A percentile compares a stretch with the other conserved stretches of the same genome.
These are phyloP conservation scores for Leersia perrieri DNA, from an alignment of 176 grass and related monocot genomes.

Conservation along the genomic window DNA sequence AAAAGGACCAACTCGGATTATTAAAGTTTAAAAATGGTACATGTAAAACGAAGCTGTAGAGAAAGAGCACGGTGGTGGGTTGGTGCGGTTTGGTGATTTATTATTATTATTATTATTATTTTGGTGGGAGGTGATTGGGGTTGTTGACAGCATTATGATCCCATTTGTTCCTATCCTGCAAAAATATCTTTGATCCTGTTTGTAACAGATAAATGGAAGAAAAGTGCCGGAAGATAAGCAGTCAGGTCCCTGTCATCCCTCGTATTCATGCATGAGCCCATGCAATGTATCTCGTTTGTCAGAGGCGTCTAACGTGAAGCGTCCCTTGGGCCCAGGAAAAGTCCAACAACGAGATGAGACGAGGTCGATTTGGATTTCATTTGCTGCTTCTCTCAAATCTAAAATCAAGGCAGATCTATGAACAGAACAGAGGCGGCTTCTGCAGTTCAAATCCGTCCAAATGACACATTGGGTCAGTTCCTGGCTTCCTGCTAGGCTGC, in stretches of 20 bases:
- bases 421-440: neutral
- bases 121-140: neutral
- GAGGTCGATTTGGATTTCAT: neutral
- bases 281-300: no score
- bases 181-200: neutral
- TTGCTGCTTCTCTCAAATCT: neutral
- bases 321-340: conserved; percentile 27
- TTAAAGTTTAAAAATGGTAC: no score
- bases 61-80: neutral
- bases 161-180: neutral
- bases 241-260: neutral
- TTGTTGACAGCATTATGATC: neutral
- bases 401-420: no score
- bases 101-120: no score
- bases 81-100: neutral
- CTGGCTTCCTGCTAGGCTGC: no score
- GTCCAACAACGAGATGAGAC: conserved; percentile 1
- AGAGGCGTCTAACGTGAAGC: neutral
- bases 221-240: neutral
- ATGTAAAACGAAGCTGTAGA: neutral
- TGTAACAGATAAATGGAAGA: no score
- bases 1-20: no score
- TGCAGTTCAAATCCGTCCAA: neutral
- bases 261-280: neutral
- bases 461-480: no score